phyloP scores from a whole-genome alignment of 106 monocot genomes.

The Gastrodia elata region DNA sequence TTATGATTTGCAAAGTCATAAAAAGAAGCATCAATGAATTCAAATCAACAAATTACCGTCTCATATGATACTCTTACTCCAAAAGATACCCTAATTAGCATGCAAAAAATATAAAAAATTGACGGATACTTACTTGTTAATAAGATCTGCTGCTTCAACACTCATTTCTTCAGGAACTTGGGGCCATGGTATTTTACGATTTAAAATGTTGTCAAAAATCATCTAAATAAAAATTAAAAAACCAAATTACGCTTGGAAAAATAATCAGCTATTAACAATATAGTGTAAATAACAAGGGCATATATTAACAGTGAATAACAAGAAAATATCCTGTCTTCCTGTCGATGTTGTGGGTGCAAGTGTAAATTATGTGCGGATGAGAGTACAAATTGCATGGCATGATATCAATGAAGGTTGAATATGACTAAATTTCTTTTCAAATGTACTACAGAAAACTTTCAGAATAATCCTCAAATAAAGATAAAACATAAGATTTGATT shows the following conservation, averaged over 20 bases:
- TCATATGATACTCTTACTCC: background rate
- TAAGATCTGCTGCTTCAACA: slow-evolving; percentile 72
- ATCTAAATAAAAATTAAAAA: slow-evolving; percentile 30
- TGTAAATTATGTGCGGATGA: background rate
- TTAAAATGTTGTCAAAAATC: slow-evolving; percentile 97
- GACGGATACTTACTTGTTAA: slow-evolving; percentile 58
- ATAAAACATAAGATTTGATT: background rate
- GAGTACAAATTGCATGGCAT: background rate
- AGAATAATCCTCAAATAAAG: background rate
- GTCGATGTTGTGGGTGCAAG: background rate
- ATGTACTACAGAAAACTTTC: background rate
- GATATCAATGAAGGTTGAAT: background rate
- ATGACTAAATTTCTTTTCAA: background rate
- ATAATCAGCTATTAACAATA: background rate
- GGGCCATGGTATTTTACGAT: slow-evolving; percentile 97
- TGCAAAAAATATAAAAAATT: background rate
- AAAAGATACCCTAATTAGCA: background rate
- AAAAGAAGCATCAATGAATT: background rate
- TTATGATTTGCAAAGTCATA: background rate
- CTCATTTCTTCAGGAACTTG: slow-evolving; percentile 90
- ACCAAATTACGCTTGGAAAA: background rate
- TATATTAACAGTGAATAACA: background rate
- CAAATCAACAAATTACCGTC: background rate
- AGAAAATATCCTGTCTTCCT: background rate
- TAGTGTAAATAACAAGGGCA: background rate